Percentiles rank a stretch among this genome's conserved stretches.
phyloP scores from a whole-genome alignment of 2,329 filamentous ascomycete genomes.

The Westerdykella aurantiaca region DNA sequence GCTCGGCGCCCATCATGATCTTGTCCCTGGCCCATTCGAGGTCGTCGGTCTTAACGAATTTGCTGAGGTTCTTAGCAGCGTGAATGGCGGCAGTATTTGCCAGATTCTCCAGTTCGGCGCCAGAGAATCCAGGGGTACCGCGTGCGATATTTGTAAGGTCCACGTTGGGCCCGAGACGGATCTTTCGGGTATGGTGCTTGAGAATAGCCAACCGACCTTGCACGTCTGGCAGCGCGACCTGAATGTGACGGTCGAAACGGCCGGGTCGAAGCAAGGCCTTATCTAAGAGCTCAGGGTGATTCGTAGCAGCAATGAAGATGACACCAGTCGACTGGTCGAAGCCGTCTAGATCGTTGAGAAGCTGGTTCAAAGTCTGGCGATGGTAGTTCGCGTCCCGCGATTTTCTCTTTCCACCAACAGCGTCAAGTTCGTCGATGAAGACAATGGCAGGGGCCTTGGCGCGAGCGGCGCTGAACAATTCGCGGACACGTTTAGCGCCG shows the following conservation, averaged over 20 bases:
- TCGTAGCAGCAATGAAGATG: conserved; percentile 93
- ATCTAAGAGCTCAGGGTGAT: conserved; percentile 89
- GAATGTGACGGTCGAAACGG: conserved; percentile 89
- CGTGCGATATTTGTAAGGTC: conserved; percentile 79
- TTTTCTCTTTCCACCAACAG: conserved; percentile 90
- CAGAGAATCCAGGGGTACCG: conserved; percentile 86
- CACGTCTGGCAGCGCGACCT: conserved; percentile 84
- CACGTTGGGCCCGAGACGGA: conserved; percentile 73
- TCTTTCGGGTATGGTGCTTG: conserved; percentile 87
- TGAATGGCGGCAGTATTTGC: conserved; percentile 93
- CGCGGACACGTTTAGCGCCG: conserved; percentile 90
- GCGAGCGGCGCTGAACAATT: conserved; percentile 79
- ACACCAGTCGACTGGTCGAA: conserved; percentile 93
- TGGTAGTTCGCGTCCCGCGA: conserved; percentile 89
- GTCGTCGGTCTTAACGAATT: conserved; percentile 68
- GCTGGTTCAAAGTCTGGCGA: conserved; percentile 95
- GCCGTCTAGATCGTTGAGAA: conserved; percentile 92
- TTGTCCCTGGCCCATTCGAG: conserved; percentile 98
- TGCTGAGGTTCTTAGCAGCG: conserved; percentile 80
- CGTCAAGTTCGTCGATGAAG: conserved; percentile 91
- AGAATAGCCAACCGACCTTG: conserved; percentile 88
- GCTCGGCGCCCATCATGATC: conserved; percentile 93
- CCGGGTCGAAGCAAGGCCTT: conserved; percentile 91
- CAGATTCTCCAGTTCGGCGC: conserved; percentile 92
- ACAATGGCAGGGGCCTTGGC: conserved; percentile 86